Evolutionary conservation across 495 filamentous ascomycete genomes (phyloP), one percentile per base, ranked within the genome.

Genomic region (Aspergillus leporis): DNA sequence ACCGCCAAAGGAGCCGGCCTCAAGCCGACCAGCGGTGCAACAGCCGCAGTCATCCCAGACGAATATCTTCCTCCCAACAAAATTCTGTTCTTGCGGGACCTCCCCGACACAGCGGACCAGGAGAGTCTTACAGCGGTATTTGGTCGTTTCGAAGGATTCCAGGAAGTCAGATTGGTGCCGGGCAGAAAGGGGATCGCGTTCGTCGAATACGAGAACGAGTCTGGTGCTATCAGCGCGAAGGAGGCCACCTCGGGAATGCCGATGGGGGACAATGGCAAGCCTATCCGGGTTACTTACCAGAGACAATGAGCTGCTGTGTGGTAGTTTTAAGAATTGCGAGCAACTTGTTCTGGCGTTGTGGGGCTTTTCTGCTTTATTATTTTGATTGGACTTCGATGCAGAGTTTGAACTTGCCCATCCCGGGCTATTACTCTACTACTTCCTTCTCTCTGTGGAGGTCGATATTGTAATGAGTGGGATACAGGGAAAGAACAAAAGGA

Each of bases 61-160:
- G 94, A 99, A 75, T 98, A 95, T 70, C 84, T 98, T 0, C 94
- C 92, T 3, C 93, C 95, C 47, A 99, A 98, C 82, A 96, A 95
- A 76, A 94, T 91, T 60, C 82, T 99, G n/a, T 96, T 98, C 81
- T 78, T 98, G 52, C 92, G 93, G 74, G 92, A 97, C 65, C 68
- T 99, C 48, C 93, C 95, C 16, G 91, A 95, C 62, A 89, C 91
- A 56, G 90, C 89, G 64, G 88, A 87, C 73, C 84, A 89, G 69
- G 92, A 94, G 52, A 83, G 77, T 40, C 86, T 98, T 43, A 86
- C 85, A 0, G 83, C 81, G 23, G 85, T 97, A 56, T 99, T 97
- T 78, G 85, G 85, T 40, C 86, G 87, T 36, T 99, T 94, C 77
- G 91, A 96, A 62, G 94, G 94, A 54, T 98, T 98, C 78, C 87